Evolutionary conservation across 2,329 filamentous ascomycete species (phyloP), one percentile per base, ranked within the genome.

Genomic region (Chaetothyriales sp.): DNA sequence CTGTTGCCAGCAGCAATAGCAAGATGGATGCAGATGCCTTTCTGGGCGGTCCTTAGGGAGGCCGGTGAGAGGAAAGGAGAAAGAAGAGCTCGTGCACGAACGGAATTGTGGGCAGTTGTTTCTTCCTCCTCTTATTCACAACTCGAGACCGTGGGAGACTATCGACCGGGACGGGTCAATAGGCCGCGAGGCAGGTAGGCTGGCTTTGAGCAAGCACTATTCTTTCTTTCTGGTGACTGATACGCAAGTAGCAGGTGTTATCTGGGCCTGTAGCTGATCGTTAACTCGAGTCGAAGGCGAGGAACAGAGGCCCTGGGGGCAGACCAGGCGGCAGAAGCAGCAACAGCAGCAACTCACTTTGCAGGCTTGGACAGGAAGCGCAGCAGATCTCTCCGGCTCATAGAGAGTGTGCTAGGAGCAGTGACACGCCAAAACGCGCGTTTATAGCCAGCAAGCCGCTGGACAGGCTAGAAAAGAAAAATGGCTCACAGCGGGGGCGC

Each of bases 311-410:
- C 43, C 54, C 47, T 48, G 26, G 44, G 36, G 8, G 28, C 15
- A n/a, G 20, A 26, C 32, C 50, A 45, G 22, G 22, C 22, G n/a
- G n/a, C n/a, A 49, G 32, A 51, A 49, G 39, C 7, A 44, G 43
- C 3, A 44, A 15, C 18, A 10, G 32, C 47, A 28, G 50, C 20
- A 49, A 73, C 84, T 67, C 73, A 94, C 88, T 94, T 94, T 70
- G 86, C 86, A 67, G 87, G 87, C 77, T 92, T 92, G 67, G 86
- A 93, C 63, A 95, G 80, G 75, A 93, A 92, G 73, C 87, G 85
- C 67, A 94, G 80, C 65, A 93, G 81, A 72, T 93, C 86, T 73
- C 83, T 84, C 70, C 78, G 83, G 84, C 80, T 89, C 88, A 95
- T 95, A 82, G 80, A 86, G 79, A 15, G 70, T 73, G 36, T 20